phyloP scores from a whole-genome alignment of 495 filamentous ascomycete genomes.

The Penicillium daleae region DNA sequence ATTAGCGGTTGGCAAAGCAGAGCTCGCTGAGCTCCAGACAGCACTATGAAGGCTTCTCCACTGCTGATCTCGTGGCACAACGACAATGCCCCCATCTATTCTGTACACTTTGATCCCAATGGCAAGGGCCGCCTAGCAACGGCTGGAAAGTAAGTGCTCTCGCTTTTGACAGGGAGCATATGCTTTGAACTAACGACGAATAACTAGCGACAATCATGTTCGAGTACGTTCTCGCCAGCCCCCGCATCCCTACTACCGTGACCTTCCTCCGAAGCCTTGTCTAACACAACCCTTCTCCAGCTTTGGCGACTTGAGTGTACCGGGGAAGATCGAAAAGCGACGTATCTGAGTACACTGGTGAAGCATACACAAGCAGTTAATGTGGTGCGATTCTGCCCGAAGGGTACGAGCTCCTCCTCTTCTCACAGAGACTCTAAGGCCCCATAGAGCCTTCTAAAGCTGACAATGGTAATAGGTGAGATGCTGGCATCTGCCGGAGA shows the following conservation, averaged over 20 bases:
- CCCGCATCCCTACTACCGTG: conserved; percentile 14
- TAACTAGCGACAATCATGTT: conserved; percentile 85
- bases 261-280: conserved; percentile 20
- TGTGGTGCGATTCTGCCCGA: conserved; percentile 93
- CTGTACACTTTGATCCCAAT: conserved; percentile 91
- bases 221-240: conserved; percentile 62
- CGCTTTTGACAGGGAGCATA: not conserved
- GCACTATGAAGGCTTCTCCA: conserved; percentile 85
- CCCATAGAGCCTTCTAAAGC: not conserved
- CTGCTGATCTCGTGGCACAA: conserved; percentile 96
- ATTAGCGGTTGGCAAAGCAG: conserved; percentile 13
- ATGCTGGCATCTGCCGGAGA: conserved; percentile 93
- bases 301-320: conserved; percentile 87
- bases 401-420: conserved; percentile 59
- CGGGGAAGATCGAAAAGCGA: conserved; percentile 85
- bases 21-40: conserved; percentile 36
- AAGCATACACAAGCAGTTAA: conserved; percentile 98
- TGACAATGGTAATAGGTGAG: conserved; percentile 63
- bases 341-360: conserved; percentile 85
- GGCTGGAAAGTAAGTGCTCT: conserved; percentile 65
- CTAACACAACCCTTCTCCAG: conserved; percentile 52
- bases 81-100: conserved; percentile 92
- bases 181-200: conserved; percentile 15
- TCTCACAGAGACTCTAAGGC: not conserved
- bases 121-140: conserved; percentile 93